A percentile compares a stretch with the other conserved stretches of the same genome.
Conservation (phyloP, 2,329 filamentous ascomycete genomes). For the Lachnum nothofagi region DNA sequence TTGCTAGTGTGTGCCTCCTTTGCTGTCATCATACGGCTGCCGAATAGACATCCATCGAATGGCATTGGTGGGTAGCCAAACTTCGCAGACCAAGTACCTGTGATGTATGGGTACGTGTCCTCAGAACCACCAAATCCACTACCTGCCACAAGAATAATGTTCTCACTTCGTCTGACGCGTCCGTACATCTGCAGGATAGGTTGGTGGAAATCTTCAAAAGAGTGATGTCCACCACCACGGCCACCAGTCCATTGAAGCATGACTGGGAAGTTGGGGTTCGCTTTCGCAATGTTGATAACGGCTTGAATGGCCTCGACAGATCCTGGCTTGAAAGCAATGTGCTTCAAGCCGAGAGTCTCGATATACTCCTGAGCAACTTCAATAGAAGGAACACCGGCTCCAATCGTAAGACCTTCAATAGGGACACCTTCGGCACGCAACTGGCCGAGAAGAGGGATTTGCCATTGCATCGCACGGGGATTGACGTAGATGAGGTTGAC, state of each 20-base stretch:
- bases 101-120: slow-evolving; percentile 88
- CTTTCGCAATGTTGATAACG: slow-evolving; percentile 87
- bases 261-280: slow-evolving; percentile 90
- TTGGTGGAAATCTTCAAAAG: slow-evolving; percentile 91
- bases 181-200: slow-evolving; percentile 88
- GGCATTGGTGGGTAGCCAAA: slow-evolving; percentile 90
- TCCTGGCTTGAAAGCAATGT: slow-evolving; percentile 91
- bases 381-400: slow-evolving; percentile 87
- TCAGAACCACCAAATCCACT: slow-evolving; percentile 88
- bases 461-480: slow-evolving; percentile 84
- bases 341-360: slow-evolving; percentile 83
- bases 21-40: slow-evolving; percentile 89
- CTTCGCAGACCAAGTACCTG: slow-evolving; percentile 79
- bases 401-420: slow-evolving; percentile 87
- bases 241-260: slow-evolving; percentile 94
- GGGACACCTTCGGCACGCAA: slow-evolving; percentile 80
- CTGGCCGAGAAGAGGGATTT: slow-evolving; percentile 77
- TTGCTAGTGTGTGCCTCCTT: slow-evolving; percentile 87
- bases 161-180: slow-evolving; percentile 76
- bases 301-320: slow-evolving; percentile 82
- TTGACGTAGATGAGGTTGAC: slow-evolving; percentile 91
- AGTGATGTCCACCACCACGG: slow-evolving; percentile 89
- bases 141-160: slow-evolving; percentile 83
- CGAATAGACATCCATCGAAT: slow-evolving; percentile 86
- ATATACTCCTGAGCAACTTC: slow-evolving; percentile 94